These are phyloP conservation scores for Kwoniella newhampshirensis DNA, from an alignment of 768 basidiomycete species.

Conservation along the genomic window DNA sequence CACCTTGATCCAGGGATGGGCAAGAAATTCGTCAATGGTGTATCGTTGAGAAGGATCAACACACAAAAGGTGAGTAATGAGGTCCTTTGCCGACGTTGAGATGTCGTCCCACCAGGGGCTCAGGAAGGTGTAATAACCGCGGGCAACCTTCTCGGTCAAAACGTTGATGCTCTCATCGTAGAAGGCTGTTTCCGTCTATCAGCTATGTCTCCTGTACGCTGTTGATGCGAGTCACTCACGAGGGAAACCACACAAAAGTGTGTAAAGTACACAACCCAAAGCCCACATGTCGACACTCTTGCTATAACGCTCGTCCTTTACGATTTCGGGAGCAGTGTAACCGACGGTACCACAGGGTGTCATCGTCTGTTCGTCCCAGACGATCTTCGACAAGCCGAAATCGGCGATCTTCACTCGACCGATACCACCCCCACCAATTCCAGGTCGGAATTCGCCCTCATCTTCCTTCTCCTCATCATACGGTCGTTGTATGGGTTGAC, in stretches of 20 bases:
- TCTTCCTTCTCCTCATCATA: slow-evolving; percentile 99
- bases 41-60: slow-evolving; percentile 93
- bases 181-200: slow-evolving; percentile 65
- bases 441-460: slow-evolving; percentile 90
- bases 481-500: slow-evolving; percentile 69
- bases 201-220: too few relatives aligned
- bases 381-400: slow-evolving; percentile 93
- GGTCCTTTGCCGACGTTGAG: slow-evolving; percentile 80
- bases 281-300: slow-evolving; percentile 99
- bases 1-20: slow-evolving; percentile 88
- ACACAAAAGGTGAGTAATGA: slow-evolving; percentile 90
- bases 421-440: slow-evolving; percentile 93
- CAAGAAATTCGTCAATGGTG: slow-evolving; percentile 96
- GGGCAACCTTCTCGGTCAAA: slow-evolving; percentile 94
- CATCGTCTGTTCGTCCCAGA: slow-evolving; percentile 99
- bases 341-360: slow-evolving; percentile 99
- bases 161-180: slow-evolving; percentile 99
- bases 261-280: slow-evolving; percentile 97
- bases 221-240: slow-evolving; percentile 43
- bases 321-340: slow-evolving; percentile 98
- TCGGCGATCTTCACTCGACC: slow-evolving; percentile 98
- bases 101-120: slow-evolving; percentile 99
- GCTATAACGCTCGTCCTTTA: slow-evolving; percentile 76
- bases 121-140: slow-evolving; percentile 95
- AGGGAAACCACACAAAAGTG: slow-evolving; percentile 87